Evolutionary conservation across 371 early-diverging fungal species (phyloP), one percentile per base, ranked within the genome.

Genomic region (Mucor lusitanicus): DNA sequence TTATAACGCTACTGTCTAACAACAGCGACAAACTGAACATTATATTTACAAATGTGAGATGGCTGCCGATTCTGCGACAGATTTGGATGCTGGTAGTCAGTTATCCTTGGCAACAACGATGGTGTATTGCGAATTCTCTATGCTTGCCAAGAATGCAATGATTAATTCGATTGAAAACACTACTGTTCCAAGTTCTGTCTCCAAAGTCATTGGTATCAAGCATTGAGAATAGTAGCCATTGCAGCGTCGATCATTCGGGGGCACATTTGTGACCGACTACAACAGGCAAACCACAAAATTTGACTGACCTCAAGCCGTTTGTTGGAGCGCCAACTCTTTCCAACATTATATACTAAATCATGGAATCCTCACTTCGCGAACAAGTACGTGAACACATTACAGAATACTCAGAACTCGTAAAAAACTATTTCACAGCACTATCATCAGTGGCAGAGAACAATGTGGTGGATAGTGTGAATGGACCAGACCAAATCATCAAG

Each of bases 311-410:
- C 15, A 42, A 42, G 42, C 6, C 42, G n/a, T n/a, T 17, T 42
- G 17, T 7, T 40, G 13, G 17, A 40, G 40, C 13, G 11, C 13
- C 11, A 40, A 40, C 11, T 42, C n/a, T 35, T 35, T 35, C 9
- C 9, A 8, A 9, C 42, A 42, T 15, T 42, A 40, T 17, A 42
- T n/a, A n/a, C n/a, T 21, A 50, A 50, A 19, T 23, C 30, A 66
- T 66, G 67, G 61, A 66, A 39, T 54, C 67, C 48, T 91, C 78
- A 21, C 48, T 77, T 55, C 76, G 79, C n/a, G 79, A 79, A 58
- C 82, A 82, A 63, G 82, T 81, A 27, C 68, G 72, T 65, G 63
- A 68, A 25, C 65, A 80, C 32, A 70, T 81, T 21, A 81, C 77
- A 53, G 77, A 75, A 35, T 84, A 81, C 39, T 58, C 80, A 32